Conservation (phyloP, 345 rosid species). For the Eucalyptus marginata region DNA sequence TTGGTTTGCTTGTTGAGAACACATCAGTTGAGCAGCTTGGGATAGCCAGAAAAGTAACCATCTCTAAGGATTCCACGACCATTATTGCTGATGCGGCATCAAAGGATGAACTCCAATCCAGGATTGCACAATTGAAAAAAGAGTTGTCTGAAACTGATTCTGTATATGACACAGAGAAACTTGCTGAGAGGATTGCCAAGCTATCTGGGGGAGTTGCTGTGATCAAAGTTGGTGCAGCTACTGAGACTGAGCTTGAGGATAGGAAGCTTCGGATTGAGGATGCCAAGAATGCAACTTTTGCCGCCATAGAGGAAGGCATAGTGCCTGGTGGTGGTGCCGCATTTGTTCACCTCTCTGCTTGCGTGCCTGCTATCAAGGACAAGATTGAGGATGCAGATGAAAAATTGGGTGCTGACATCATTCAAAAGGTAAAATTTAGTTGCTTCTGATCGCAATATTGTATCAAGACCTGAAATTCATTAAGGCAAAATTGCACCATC, state of each 20-base stretch:
- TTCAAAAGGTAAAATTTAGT: conserved; percentile 60
- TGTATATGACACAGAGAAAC: conserved; percentile 73
- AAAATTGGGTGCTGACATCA: conserved; percentile 86
- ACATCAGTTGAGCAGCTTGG: conserved; percentile 83
- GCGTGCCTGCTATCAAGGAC: conserved; percentile 68
- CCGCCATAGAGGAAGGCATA: conserved; percentile 97
- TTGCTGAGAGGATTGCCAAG: conserved; percentile 95
- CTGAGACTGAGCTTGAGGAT: conserved; percentile 96
- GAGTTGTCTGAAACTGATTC: conserved; percentile 92
- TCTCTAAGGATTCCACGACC: conserved; percentile 76
- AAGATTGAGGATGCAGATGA: conserved; percentile 72
- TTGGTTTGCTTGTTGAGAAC: conserved; percentile 69
- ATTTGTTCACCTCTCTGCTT: conserved; percentile 67
- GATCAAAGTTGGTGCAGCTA: conserved; percentile 96
- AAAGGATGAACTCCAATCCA: conserved; percentile 79
- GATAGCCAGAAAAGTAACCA: conserved; percentile 68
- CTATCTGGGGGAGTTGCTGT: conserved; percentile 97
- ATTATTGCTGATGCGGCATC: conserved; percentile 91
- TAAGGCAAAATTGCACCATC: neutral
- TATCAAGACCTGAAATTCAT: neutral
- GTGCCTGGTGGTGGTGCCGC: conserved; percentile 98
- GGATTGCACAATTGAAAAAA: conserved; percentile 75
- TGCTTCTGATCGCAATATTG: neutral
- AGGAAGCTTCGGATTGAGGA: conserved; percentile 92
- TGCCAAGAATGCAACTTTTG: conserved; percentile 96